These are phyloP conservation scores for Canna indica DNA, from an alignment of 176 grass and related monocot genomes.

Conservation along the genomic window DNA sequence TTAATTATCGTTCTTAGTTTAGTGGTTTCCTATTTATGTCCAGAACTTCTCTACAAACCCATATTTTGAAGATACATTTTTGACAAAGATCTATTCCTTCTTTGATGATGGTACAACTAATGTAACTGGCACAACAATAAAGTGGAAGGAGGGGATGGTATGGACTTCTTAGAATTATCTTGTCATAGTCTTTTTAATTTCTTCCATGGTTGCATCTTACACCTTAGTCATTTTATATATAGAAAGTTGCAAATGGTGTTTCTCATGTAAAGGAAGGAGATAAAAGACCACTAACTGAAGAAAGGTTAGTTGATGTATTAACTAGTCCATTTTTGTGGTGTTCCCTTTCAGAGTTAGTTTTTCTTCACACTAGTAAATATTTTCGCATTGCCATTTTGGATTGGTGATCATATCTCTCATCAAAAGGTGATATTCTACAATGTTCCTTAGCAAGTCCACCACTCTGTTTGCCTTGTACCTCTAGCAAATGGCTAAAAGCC, in stretches of 20 bases:
- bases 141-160: constrained; percentile 82
- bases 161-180: background rate
- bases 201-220: background rate
- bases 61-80: constrained; percentile 71
- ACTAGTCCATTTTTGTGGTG: background rate
- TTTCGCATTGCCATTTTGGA: no score
- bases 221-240: constrained; percentile 15
- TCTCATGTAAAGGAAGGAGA: constrained; percentile 34
- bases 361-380: background rate
- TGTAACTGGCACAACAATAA: constrained; percentile 68
- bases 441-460: no score
- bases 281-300: constrained; percentile 55
- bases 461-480: no score
- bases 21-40: constrained; percentile 3
- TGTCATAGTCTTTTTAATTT: background rate
- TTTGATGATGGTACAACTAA: constrained; percentile 44
- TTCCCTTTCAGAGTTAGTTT: no score
- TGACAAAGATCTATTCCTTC: constrained; percentile 58
- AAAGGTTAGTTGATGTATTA: constrained; percentile 28
- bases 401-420: no score
- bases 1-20: background rate
- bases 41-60: constrained; percentile 66
- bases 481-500: no score
- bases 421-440: no score
- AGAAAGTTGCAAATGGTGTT: constrained; percentile 63